Conservation (phyloP, 352 stramenopile genomes). For the Phytophthora macrochlamydospora region DNA sequence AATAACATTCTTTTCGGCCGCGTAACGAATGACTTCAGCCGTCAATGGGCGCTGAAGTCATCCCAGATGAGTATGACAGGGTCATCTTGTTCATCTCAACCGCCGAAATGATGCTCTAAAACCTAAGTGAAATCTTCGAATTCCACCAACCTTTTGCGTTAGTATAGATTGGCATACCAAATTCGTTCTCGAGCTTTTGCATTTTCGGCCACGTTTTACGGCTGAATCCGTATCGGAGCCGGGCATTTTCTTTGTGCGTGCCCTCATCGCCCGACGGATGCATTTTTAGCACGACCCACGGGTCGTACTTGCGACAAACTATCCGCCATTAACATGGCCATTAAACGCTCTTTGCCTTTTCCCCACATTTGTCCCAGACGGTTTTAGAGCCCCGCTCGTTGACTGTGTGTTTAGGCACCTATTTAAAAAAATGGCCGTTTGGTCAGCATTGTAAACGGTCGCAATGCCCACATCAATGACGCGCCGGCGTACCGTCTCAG, state of each 20-base stretch:
- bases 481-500: constrained; percentile 1
- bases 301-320: constrained; percentile 10
- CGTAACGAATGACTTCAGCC: constrained; percentile 12
- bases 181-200: constrained; percentile 10
- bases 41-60: constrained; percentile 28
- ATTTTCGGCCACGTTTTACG: constrained; percentile 24
- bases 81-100: constrained; percentile 5
- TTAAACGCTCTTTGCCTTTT: constrained; percentile 24
- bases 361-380: constrained; percentile 26
- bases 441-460: constrained; percentile 25
- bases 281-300: constrained; percentile 30
- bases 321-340: constrained; percentile 18
- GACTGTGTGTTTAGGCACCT: constrained; percentile 27
- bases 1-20: constrained; percentile 11
- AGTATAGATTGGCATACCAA: constrained; percentile 15
- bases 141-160: constrained; percentile 34
- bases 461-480: constrained; percentile 10
- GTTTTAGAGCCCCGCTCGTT: constrained; percentile 10
- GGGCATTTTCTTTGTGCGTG: constrained; percentile 17
- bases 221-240: constrained; percentile 32
- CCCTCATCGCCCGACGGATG: constrained; percentile 5
- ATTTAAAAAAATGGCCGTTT: constrained; percentile 39
- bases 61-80: constrained; percentile 27
- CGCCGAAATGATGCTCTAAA: constrained; percentile 23
- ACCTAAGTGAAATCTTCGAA: constrained; percentile 9